These are phyloP conservation scores for Colletotrichum theobromicola DNA, from an alignment of 2,329 filamentous ascomycete genomes.

Conservation along the genomic window DNA sequence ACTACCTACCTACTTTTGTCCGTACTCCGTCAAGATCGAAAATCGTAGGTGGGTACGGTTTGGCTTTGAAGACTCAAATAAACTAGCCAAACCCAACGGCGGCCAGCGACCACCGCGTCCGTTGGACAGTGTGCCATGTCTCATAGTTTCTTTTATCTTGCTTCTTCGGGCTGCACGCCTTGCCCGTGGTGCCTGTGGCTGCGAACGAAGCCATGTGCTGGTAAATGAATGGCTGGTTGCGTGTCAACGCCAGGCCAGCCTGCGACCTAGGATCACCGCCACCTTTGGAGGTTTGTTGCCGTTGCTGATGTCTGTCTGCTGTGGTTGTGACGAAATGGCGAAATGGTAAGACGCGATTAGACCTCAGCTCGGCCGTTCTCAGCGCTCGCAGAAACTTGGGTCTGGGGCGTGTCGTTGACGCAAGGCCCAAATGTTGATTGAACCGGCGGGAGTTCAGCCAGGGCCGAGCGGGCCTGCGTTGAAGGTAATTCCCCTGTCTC, in stretches of 20 bases:
- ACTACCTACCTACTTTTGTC: background rate
- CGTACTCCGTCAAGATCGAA: background rate
- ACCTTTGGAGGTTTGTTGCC: background rate
- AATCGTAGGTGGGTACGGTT: background rate
- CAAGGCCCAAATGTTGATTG: background rate
- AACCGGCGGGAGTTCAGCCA: background rate
- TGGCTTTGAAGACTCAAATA: background rate
- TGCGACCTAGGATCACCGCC: background rate
- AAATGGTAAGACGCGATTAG: background rate
- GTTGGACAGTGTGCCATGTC: background rate
- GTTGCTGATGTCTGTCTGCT: background rate
- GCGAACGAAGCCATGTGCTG: background rate
- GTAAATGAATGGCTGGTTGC: background rate
- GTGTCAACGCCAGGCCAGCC: background rate
- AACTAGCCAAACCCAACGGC: background rate
- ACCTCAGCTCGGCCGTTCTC: background rate
- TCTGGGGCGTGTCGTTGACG: background rate
- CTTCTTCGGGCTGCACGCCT: background rate
- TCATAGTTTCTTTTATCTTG: conserved; percentile 12
- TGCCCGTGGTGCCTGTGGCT: background rate
- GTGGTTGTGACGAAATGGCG: background rate
- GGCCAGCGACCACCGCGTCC: background rate
- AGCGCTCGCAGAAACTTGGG: background rate
- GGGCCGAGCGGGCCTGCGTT: background rate
- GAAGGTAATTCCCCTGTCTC: background rate